A percentile compares a stretch with the other conserved stretches of the same genome.
Conservation (phyloP, 2,329 filamentous ascomycete species). For the Aspergillus latus region DNA sequence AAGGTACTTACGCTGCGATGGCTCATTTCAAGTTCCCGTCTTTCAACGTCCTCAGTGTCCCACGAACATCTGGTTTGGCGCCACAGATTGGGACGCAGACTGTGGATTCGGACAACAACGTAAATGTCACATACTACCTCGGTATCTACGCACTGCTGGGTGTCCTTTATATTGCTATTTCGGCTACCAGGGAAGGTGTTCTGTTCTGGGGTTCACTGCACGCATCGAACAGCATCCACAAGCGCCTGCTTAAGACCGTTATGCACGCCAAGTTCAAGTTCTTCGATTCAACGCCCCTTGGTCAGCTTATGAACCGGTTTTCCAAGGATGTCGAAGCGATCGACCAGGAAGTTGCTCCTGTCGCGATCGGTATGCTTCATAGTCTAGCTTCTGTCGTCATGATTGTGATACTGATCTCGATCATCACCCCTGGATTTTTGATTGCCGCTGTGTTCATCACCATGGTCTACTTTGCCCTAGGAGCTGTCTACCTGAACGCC, state of each 20-base stretch:
- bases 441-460: conserved; percentile 84
- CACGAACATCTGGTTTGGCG: conserved; percentile 33
- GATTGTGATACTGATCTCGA: conserved; percentile 81
- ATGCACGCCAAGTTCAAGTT: conserved; percentile 94
- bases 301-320: conserved; percentile 97
- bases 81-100: conserved; percentile 30
- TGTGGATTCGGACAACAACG: conserved; percentile 44
- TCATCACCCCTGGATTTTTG: conserved; percentile 87
- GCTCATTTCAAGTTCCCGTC: conserved; percentile 38
- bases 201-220: conserved; percentile 89
- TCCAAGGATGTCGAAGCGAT: conserved; percentile 95
- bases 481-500: conserved; percentile 82
- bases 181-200: conserved; percentile 78
- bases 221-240: conserved; percentile 82
- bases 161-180: conserved; percentile 72
- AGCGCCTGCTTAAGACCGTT: conserved; percentile 72
- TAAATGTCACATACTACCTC: conserved; percentile 83
- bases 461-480: conserved; percentile 76
- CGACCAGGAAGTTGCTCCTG: conserved; percentile 91
- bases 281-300: conserved; percentile 93
- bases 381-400: conserved; percentile 71
- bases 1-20: conserved; percentile 44
- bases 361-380: conserved; percentile 75
- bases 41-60: conserved; percentile 38
- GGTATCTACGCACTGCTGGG: conserved; percentile 79